Evolutionary conservation across 2,329 filamentous ascomycete species (phyloP).

Genomic region (Eurotiales sp.): DNA sequence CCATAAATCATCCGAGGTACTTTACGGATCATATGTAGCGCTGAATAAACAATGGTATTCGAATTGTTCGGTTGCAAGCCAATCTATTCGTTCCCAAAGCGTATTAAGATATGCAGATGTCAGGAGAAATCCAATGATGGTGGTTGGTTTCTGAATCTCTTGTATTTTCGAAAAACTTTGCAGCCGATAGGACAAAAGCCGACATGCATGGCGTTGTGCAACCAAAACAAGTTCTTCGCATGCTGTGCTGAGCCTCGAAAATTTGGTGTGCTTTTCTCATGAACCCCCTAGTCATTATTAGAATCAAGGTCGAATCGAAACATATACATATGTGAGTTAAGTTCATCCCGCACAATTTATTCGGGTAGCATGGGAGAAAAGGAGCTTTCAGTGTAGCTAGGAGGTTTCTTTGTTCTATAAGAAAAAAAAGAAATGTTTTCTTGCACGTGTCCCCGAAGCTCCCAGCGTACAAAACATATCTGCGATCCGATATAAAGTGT

Average conservation of each 20-base stretch:
- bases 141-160: neutral
- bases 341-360: too few relatives aligned
- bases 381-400: too few relatives aligned
- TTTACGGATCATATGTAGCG: neutral
- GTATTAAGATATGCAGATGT: neutral
- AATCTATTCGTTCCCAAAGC: neutral
- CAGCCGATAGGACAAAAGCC: neutral
- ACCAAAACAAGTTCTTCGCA: neutral
- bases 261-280: neutral
- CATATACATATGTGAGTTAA: too few relatives aligned
- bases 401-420: too few relatives aligned
- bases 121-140: neutral
- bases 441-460: too few relatives aligned
- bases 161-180: neutral
- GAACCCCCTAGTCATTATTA: neutral
- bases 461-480: too few relatives aligned
- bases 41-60: neutral
- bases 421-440: too few relatives aligned
- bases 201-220: neutral
- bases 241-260: neutral
- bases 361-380: too few relatives aligned
- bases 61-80: neutral
- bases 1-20: neutral
- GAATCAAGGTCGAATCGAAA: neutral
- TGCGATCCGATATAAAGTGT: too few relatives aligned